Base-by-base conservation (phyloP, 495 filamentous ascomycete species). In the Neurospora sp. region DNA sequence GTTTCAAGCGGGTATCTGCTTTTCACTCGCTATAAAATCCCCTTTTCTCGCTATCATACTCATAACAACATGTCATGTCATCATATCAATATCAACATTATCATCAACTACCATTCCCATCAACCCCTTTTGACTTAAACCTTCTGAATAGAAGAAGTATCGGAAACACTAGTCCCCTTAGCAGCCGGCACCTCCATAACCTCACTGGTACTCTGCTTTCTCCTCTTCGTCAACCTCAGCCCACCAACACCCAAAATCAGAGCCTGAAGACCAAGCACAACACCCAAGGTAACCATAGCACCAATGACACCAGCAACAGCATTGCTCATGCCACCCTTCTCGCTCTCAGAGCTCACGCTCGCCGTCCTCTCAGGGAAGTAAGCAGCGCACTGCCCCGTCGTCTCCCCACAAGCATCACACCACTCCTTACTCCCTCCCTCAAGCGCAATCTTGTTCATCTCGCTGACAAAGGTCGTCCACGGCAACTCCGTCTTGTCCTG, bases 401-500 rank as follows among this genome's bases (percentile, higher is more conserved):
- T 82, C 65, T 90, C 88, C n/a, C 88, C 87, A 76, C 93, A 97
- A 48, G 81, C 79, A 0, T 75, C 70, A 78, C 93, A 97, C 93
- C 93, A 97, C 31, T 89, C 83, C 41, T 84, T 77, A 12, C 86
- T 87, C 22, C 86, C 85, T 1, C 81, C 81, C 27, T 65, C 27
- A 69, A 95, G 78, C 3, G 91, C 83, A 76, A 94, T 87, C 44
- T 86, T 84, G 71, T 83, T 78, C 83, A 96, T 87, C 73, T 87
- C 82, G 1, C 75, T 74, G 4, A 79, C 78, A 83, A 97, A 97
- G 38, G 89, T 88, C 31, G 59, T 79, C 85, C 89, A 95, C 22
- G 86, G 81, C 22, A 95, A 78, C 9, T 82, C 79, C 6, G 81
- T 83, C 69, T 86, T 83, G 7, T 81, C 78, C 72, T 83, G 82